Conservation (phyloP, 768 basidiomycete species). For the Boletus rubropictus region DNA sequence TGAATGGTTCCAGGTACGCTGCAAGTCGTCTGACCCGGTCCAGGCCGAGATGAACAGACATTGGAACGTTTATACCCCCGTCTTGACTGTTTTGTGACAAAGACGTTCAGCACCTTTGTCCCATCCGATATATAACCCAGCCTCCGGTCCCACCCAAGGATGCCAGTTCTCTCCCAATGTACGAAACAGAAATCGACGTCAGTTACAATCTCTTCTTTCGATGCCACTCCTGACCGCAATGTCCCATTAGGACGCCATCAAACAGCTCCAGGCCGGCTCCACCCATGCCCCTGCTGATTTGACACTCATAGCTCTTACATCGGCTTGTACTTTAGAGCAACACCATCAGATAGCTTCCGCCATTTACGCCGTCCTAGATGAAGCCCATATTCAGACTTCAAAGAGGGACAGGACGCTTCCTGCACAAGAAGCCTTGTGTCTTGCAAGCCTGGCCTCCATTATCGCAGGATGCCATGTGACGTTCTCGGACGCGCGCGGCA, state of each 20-base stretch:
- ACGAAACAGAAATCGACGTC: slow-evolving; percentile 17
- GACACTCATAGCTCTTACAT: slow-evolving; percentile 17
- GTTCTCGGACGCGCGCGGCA: background rate
- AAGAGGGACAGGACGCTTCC: slow-evolving; percentile 11
- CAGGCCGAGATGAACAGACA: slow-evolving; percentile 68
- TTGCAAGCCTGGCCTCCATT: slow-evolving; percentile 16
- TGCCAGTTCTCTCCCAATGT: slow-evolving; percentile 8
- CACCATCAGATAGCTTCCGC: slow-evolving; percentile 13
- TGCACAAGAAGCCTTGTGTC: slow-evolving; percentile 18
- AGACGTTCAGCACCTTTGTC: background rate
- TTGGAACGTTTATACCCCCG: no score
- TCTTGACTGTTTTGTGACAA: background rate
- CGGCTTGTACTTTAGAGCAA: slow-evolving; percentile 18
- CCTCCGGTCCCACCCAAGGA: background rate
- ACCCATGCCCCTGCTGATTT: slow-evolving; percentile 12
- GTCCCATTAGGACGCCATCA: slow-evolving; percentile 14
- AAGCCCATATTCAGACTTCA: slow-evolving; percentile 13
- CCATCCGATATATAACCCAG: background rate
- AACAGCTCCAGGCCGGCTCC: slow-evolving; percentile 22
- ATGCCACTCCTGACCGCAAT: background rate
- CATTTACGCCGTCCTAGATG: slow-evolving; percentile 19
- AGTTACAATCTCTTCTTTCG: background rate
- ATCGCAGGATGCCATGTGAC: slow-evolving; percentile 5
- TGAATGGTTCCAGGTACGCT: slow-evolving; percentile 51
- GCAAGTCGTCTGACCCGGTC: slow-evolving; percentile 53